These are phyloP conservation scores for Hypomyces rosellus DNA, from an alignment of 2,329 filamentous ascomycete genomes.

Conservation along the genomic window DNA sequence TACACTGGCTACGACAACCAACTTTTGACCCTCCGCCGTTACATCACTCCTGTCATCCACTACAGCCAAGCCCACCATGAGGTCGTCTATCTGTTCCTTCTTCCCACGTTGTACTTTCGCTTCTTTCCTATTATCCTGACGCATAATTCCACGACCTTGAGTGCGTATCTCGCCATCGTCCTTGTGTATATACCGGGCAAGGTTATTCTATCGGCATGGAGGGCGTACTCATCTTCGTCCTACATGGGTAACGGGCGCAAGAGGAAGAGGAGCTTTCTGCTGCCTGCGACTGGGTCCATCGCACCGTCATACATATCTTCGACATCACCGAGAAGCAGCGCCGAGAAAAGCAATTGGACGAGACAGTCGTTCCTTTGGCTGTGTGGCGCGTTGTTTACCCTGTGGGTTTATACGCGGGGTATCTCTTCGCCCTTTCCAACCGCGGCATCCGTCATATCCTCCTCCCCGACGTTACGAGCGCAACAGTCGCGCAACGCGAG, in stretches of 20 bases:
- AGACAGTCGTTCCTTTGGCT: conserved; percentile 2
- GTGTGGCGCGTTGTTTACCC: conserved; percentile 7
- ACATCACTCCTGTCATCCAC: conserved; percentile 1
- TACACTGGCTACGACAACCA: neutral
- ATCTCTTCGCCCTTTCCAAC: conserved; percentile 10
- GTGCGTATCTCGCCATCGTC: conserved; percentile 10
- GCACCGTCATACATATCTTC: neutral
- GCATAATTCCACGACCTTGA: conserved; percentile 10
- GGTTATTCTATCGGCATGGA: conserved; percentile 6
- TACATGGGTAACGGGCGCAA: conserved; percentile 4
- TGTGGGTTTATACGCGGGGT: conserved; percentile 9
- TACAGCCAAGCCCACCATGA: conserved; percentile 4
- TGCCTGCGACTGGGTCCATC: neutral
- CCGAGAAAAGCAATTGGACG: neutral
- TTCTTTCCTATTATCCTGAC: conserved; percentile 10
- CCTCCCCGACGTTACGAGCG: conserved; percentile 7
- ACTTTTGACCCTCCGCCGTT: neutral
- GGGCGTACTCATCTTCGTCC: conserved; percentile 1
- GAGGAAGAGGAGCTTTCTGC: conserved; percentile 5
- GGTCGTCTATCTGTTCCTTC: conserved; percentile 1
- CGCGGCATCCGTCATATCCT: conserved; percentile 8
- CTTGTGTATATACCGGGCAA: conserved; percentile 9
- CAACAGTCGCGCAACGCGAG: conserved; percentile 9
- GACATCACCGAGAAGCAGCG: neutral
- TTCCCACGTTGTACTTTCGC: conserved; percentile 9